These are phyloP conservation scores for Arabidopsis arenosa DNA, from an alignment of 345 rosid genomes.

Conservation along the genomic window DNA sequence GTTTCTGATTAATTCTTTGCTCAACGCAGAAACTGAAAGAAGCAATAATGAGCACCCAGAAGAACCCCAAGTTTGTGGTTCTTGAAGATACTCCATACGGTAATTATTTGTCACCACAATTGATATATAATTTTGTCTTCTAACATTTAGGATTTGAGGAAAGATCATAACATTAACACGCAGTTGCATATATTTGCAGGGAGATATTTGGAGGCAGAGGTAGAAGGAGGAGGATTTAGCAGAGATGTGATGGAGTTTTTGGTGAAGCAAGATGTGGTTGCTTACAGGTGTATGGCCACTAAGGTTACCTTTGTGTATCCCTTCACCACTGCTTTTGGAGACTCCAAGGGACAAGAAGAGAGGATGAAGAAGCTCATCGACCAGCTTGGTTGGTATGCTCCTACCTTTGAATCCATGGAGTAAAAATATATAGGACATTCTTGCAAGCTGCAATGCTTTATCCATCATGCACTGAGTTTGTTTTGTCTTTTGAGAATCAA, in stretches of 20 bases:
- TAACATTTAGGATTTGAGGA: no score
- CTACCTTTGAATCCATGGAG: slow-evolving; percentile 80
- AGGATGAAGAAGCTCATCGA: slow-evolving; percentile 68
- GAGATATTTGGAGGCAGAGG: slow-evolving; percentile 73
- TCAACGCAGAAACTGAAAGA: slow-evolving; percentile 64
- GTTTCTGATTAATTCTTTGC: neutral
- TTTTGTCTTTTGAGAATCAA: slow-evolving; percentile 11
- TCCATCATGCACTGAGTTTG: neutral
- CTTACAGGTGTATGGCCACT: slow-evolving; percentile 76
- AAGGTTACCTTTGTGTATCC: slow-evolving; percentile 90
- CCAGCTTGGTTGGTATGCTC: slow-evolving; percentile 85
- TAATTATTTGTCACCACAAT: slow-evolving; percentile 28
- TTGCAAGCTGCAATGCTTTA: no score
- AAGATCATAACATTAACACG: neutral
- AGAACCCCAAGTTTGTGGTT: slow-evolving; percentile 60
- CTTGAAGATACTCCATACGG: slow-evolving; percentile 76
- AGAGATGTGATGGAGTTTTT: slow-evolving; percentile 79
- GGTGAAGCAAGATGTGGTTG: slow-evolving; percentile 78
- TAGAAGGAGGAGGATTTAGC: slow-evolving; percentile 81
- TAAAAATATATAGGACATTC: neutral
- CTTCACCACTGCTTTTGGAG: slow-evolving; percentile 88
- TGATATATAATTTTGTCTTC: no score
- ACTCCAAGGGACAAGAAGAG: slow-evolving; percentile 84
- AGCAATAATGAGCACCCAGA: slow-evolving; percentile 74
- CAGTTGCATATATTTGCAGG: slow-evolving; percentile 47